These are phyloP conservation scores for Trichosporon faecale DNA, from an alignment of 1,284 basidiomycete genomes.

Conservation along the genomic window DNA sequence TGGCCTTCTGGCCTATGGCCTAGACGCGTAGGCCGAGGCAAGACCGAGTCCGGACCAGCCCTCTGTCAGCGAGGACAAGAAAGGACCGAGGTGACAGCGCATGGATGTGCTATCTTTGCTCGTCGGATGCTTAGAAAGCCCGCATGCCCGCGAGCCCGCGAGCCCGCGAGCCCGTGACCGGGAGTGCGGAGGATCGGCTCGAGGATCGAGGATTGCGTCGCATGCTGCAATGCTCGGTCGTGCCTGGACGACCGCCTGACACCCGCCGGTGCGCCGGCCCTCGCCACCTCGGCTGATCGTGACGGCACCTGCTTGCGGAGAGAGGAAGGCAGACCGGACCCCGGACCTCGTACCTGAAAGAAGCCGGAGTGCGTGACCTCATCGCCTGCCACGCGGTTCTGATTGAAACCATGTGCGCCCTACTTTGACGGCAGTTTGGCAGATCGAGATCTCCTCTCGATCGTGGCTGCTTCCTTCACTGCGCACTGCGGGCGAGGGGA, in stretches of 20 bases:
- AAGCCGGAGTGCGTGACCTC: not conserved
- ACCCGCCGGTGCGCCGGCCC: not conserved
- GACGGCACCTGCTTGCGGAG: not conserved
- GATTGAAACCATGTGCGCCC: slow-evolving; percentile 6
- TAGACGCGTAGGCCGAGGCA: not conserved
- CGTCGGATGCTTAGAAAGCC: not conserved
- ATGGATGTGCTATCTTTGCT: not conserved
- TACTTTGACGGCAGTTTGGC: not conserved
- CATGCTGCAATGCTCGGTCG: not conserved
- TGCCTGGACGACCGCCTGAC: not conserved
- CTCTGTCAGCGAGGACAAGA: too few species aligned
- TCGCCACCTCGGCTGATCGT: not conserved
- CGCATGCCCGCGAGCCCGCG: too few species aligned
- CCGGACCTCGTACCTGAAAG: slow-evolving; percentile 9
- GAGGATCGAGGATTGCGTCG: not conserved
- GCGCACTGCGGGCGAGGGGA: too few species aligned
- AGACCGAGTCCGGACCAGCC: not conserved
- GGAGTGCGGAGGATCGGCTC: not conserved
- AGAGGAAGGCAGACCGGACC: not conserved
- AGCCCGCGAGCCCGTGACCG: too few species aligned
- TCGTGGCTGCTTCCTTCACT: not conserved
- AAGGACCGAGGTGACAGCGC: not conserved
- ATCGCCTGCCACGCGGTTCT: not conserved
- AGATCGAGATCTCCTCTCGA: not conserved
- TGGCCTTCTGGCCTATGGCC: not conserved